Conservation (phyloP, 2,329 filamentous ascomycete genomes). For the Gaeumannomyces tritici region DNA sequence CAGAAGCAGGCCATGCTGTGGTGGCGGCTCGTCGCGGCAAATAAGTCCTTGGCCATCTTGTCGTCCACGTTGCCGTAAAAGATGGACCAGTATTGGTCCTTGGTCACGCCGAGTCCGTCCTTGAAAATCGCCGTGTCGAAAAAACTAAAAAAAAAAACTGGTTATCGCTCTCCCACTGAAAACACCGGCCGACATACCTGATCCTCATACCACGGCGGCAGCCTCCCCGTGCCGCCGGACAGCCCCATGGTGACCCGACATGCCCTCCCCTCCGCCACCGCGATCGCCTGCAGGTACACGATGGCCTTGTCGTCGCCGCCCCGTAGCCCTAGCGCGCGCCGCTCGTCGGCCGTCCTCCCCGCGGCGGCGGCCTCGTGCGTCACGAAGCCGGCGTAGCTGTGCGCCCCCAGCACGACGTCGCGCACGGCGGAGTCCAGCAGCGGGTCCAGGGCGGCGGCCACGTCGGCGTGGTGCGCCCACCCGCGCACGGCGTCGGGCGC, state of each 20-base stretch:
- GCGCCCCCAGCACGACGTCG: slow-evolving; percentile 10
- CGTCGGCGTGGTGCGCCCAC: not conserved
- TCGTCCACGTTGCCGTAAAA: not conserved
- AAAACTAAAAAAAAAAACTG: not conserved
- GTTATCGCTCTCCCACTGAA: not conserved
- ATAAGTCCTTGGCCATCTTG: not conserved
- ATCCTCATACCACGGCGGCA: not conserved
- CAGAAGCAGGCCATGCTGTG: not conserved
- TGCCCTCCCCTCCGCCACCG: slow-evolving; percentile 4
- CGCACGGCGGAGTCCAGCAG: not conserved
- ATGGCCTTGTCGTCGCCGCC: slow-evolving; percentile 19
- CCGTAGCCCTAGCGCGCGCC: slow-evolving; percentile 11
- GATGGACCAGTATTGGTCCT: not conserved
- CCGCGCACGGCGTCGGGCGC: not conserved
- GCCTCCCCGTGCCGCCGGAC: not conserved
- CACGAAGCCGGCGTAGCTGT: slow-evolving; percentile 20
- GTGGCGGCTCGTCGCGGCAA: not conserved
- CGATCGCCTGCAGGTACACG: slow-evolving; percentile 17
- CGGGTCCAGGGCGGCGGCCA: not conserved
- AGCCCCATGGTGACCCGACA: not conserved
- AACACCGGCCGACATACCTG: not conserved
- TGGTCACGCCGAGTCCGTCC: not conserved
- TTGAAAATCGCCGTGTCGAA: too few relatives aligned
- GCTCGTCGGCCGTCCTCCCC: slow-evolving; percentile 17
- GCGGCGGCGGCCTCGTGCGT: slow-evolving; percentile 15